A percentile compares a stretch with the other conserved stretches of the same genome.
Conservation (phyloP, 2,329 filamentous ascomycete genomes). For the Claviceps sp. region DNA sequence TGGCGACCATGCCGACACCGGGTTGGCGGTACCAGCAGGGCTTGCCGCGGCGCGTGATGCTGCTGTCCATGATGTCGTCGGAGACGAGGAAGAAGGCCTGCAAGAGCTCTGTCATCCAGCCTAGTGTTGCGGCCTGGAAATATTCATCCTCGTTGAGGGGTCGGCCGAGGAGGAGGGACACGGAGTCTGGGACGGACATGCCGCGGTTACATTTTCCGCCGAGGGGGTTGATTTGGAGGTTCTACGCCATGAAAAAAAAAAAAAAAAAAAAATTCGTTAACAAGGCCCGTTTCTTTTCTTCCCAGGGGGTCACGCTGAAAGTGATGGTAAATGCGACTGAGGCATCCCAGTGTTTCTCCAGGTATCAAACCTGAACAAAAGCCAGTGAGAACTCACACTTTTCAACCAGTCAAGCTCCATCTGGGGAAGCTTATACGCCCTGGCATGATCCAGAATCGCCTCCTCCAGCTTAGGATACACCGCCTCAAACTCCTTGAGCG, state of each 20-base stretch:
- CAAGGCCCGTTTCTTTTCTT: too few species aligned
- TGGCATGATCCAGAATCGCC: constrained; percentile 66
- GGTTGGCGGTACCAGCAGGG: constrained; percentile 94
- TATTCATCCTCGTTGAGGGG: constrained; percentile 70
- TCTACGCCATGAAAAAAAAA: constrained; percentile 33
- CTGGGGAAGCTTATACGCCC: constrained; percentile 69
- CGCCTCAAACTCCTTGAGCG: constrained; percentile 74
- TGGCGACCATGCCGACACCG: constrained; percentile 86
- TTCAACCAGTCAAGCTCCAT: constrained; percentile 78
- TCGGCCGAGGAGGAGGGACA: constrained; percentile 59
- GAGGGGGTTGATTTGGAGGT: constrained; percentile 70
- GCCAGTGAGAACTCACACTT: constrained; percentile 37
- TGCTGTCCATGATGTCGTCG: constrained; percentile 97
- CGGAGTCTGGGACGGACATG: constrained; percentile 92
- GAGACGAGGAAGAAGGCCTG: constrained; percentile 98
- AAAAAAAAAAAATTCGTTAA: too few species aligned
- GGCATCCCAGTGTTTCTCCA: too few species aligned
- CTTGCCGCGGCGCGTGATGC: constrained; percentile 84
- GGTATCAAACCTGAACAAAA: neutral
- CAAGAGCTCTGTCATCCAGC: constrained; percentile 96
- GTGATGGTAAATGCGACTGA: too few species aligned
- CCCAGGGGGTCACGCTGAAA: too few species aligned
- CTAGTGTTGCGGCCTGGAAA: constrained; percentile 75
- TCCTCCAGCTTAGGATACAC: constrained; percentile 79
- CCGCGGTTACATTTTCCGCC: constrained; percentile 98